phyloP scores from a whole-genome alignment of 2,329 filamentous ascomycete genomes.

The Ophiocordyceps camponoti-rufipedis region DNA sequence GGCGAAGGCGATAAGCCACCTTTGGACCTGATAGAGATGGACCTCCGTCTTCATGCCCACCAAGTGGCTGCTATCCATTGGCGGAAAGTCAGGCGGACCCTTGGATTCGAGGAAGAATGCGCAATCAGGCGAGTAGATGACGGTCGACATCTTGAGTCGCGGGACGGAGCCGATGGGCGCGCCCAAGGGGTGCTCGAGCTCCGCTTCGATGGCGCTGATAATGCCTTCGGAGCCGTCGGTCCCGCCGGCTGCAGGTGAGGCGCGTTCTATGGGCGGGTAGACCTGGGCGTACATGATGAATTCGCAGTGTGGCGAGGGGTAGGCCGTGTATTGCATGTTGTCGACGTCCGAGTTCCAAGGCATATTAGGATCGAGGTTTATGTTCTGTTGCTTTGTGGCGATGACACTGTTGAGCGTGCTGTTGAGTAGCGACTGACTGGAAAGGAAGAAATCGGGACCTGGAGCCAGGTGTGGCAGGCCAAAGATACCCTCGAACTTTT shows the following conservation, averaged over 20 bases:
- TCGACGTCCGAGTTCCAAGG: constrained; percentile 63
- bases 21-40: constrained; percentile 35
- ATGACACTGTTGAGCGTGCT: constrained; percentile 52
- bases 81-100: constrained; percentile 37
- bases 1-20: constrained; percentile 39
- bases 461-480: constrained; percentile 69
- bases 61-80: constrained; percentile 34
- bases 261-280: constrained; percentile 29
- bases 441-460: constrained; percentile 32
- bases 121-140: constrained; percentile 52
- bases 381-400: constrained; percentile 38
- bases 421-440: constrained; percentile 49
- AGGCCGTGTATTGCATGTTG: constrained; percentile 36
- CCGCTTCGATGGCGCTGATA: constrained; percentile 39
- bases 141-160: constrained; percentile 39
- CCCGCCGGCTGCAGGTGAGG: constrained; percentile 13
- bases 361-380: constrained; percentile 38
- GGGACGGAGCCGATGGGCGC: constrained; percentile 37
- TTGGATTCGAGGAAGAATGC: constrained; percentile 47
- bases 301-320: constrained; percentile 62
- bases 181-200: constrained; percentile 42
- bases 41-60: constrained; percentile 42
- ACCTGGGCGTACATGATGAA: constrained; percentile 75
- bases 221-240: constrained; percentile 17
- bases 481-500: constrained; percentile 88